phyloP scores from a whole-genome alignment of 192 early-diverging fungal species.

The Pilobolus umbonatus region DNA sequence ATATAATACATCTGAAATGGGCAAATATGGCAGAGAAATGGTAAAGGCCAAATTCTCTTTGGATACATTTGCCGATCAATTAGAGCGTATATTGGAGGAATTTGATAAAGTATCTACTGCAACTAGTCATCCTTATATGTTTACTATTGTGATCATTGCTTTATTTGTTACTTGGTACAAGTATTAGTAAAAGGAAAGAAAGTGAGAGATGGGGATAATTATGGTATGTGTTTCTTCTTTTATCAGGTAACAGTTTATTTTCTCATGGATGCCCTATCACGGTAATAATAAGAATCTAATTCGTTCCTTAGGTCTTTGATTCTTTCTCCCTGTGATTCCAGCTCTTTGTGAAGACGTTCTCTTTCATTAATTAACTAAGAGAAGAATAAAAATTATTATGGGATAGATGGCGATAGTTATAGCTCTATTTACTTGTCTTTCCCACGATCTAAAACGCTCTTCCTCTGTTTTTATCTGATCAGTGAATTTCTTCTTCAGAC shows the following conservation, averaged over 20 bases:
- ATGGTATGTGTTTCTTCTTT: no score
- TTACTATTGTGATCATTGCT: slow-evolving; percentile 6
- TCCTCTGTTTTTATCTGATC: slow-evolving; percentile 97
- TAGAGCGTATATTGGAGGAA: slow-evolving; percentile 59
- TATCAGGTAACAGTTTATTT: no score
- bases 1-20: slow-evolving; percentile 50
- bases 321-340: slow-evolving; percentile 85
- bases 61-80: slow-evolving; percentile 57
- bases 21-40: slow-evolving; percentile 55
- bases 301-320: slow-evolving; percentile 91
- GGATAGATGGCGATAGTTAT: background rate
- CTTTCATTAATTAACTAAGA: slow-evolving; percentile 73
- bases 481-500: slow-evolving; percentile 91
- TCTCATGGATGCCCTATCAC: slow-evolving; percentile 4
- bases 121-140: background rate
- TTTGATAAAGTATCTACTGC: slow-evolving; percentile 28
- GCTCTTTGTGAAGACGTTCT: slow-evolving; percentile 95
- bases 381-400: background rate
- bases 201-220: no score
- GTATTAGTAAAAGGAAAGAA: slow-evolving; percentile 1
- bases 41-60: slow-evolving; percentile 63
- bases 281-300: slow-evolving; percentile 38
- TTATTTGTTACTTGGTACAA: slow-evolving; percentile 12
- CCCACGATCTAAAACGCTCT: slow-evolving; percentile 96
- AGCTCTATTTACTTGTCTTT: slow-evolving; percentile 59